These are phyloP conservation scores for Cutaneotrichosporon mucoides DNA, from an alignment of 1,284 basidiomycete species.

Conservation along the genomic window DNA sequence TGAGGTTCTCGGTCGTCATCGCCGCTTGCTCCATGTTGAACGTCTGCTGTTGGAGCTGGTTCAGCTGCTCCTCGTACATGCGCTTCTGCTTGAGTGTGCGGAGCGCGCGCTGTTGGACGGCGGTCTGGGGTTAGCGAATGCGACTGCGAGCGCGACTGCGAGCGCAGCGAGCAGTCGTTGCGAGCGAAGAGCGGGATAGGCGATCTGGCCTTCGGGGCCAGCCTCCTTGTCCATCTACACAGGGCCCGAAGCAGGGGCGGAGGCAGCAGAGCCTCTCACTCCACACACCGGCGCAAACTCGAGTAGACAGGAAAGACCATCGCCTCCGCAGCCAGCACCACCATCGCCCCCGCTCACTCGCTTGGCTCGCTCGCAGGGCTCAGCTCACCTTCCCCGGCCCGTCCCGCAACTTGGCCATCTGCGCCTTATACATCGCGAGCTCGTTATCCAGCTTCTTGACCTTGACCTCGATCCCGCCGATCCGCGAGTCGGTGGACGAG, in stretches of 20 bases:
- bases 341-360: too few species aligned
- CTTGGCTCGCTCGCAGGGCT: too few species aligned
- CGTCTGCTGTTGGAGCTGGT: conserved; percentile 87
- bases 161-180: background rate
- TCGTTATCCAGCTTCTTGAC: conserved; percentile 95
- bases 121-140: conserved; percentile 56
- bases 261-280: too few species aligned
- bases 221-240: too few species aligned
- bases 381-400: conserved; percentile 84
- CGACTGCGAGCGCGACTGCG: too few species aligned
- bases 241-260: too few species aligned
- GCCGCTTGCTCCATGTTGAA: conserved; percentile 99
- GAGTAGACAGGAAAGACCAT: background rate
- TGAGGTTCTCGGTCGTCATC: conserved; percentile 92
- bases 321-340: too few species aligned
- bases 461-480: conserved; percentile 92
- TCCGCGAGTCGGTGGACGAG: conserved; percentile 80
- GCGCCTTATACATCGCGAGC: conserved; percentile 85
- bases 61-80: conserved; percentile 87
- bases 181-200: background rate
- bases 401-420: conserved; percentile 88
- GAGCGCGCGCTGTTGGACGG: conserved; percentile 92
- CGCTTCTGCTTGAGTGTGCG: conserved; percentile 92
- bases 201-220: background rate
- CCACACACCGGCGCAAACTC: background rate